Evolutionary conservation across 2,329 filamentous ascomycete genomes (phyloP).

Genomic region (Fusarium solani-melongenae): DNA sequence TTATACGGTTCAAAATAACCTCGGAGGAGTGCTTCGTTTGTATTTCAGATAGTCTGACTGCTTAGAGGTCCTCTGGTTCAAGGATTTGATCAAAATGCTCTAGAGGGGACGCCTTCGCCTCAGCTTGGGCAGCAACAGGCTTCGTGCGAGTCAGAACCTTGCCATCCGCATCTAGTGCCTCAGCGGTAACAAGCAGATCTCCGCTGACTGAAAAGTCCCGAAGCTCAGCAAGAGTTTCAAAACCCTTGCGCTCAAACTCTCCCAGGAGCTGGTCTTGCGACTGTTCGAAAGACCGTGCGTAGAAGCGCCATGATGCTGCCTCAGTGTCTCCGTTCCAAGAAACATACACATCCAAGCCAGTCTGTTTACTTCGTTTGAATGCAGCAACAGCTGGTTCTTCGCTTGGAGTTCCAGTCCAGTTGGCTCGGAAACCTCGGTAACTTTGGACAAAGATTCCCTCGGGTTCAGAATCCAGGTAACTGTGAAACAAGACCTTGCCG

Average conservation of each 20-base stretch:
- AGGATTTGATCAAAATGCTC: not conserved
- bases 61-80: not conserved
- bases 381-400: conserved; percentile 42
- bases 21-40: too few species aligned
- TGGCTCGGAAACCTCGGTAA: conserved; percentile 65
- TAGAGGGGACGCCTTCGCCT: not conserved
- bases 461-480: conserved; percentile 52
- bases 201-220: too few species aligned
- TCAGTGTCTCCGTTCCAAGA: conserved; percentile 13
- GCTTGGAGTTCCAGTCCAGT: conserved; percentile 62
- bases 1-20: too few species aligned
- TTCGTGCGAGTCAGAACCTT: not conserved
- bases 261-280: not conserved
- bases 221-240: not conserved
- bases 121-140: not conserved
- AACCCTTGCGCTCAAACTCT: not conserved
- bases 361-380: not conserved
- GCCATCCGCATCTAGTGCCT: not conserved
- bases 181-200: not conserved
- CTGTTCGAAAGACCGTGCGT: not conserved
- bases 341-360: not conserved
- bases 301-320: not conserved
- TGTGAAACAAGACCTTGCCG: conserved; percentile 63
- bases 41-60: too few species aligned
- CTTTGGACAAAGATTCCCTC: conserved; percentile 55